These are phyloP conservation scores for Talaromyces ruber DNA, from an alignment of 495 filamentous ascomycete species.

Conservation along the genomic window DNA sequence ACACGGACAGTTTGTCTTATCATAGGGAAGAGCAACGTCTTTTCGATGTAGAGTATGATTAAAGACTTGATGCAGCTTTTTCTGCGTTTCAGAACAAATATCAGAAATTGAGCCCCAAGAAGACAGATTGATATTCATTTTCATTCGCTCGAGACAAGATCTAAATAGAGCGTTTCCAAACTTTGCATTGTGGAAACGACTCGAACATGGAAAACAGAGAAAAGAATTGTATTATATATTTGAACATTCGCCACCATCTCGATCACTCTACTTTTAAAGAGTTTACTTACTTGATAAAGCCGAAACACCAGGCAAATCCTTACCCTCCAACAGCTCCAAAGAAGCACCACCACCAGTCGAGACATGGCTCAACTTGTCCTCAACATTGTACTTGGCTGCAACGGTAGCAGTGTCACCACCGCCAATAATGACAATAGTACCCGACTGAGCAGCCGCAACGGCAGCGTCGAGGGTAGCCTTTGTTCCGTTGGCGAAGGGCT, in stretches of 20 bases:
- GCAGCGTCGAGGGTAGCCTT: constrained; percentile 83
- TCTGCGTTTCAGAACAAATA: not conserved
- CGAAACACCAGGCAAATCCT: constrained; percentile 87
- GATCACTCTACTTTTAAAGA: not conserved
- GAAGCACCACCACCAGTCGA: constrained; percentile 94
- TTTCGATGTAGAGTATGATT: not conserved
- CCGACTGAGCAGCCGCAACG: constrained; percentile 66
- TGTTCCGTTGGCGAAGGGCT: constrained; percentile 85
- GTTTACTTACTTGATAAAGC: constrained; percentile 85
- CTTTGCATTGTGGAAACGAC: not conserved
- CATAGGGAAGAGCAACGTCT: not conserved
- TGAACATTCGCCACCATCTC: not conserved
- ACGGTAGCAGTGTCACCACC: constrained; percentile 98
- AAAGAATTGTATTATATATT: not conserved
- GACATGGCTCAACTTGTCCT: constrained; percentile 96
- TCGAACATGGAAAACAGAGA: not conserved
- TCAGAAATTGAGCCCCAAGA: not conserved
- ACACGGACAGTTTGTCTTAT: not conserved
- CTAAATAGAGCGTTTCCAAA: not conserved
- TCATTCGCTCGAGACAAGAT: not conserved
- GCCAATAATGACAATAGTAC: constrained; percentile 94
- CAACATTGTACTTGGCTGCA: constrained; percentile 90
- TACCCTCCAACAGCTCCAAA: constrained; percentile 93
- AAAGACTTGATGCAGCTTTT: constrained; percentile 1
- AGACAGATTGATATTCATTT: not conserved